Percentiles rank a stretch among this genome's conserved stretches.
phyloP scores from a whole-genome alignment of 306 rosid genomes.

The Vigna hirtella region DNA sequence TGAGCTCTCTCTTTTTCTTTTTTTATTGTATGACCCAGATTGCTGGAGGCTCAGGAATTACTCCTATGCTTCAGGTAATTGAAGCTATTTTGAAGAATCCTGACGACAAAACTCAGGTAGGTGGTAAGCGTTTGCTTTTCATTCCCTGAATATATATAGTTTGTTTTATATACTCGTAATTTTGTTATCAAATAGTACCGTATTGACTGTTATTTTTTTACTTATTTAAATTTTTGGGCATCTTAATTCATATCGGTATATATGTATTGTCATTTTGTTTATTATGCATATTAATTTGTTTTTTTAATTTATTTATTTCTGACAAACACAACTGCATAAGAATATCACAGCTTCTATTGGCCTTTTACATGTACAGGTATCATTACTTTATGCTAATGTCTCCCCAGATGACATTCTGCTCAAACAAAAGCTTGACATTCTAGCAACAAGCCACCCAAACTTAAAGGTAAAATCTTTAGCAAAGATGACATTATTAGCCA shows the following conservation, averaged over 20 bases:
- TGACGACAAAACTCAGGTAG: constrained; percentile 88
- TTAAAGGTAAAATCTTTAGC: constrained; percentile 65
- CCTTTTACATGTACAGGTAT: constrained; percentile 64
- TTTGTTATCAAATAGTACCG: constrained; percentile 16
- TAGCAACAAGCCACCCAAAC: constrained; percentile 88
- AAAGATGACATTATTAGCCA: constrained; percentile 5
- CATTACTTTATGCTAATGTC: constrained; percentile 84
- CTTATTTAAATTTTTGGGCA: constrained; percentile 16
- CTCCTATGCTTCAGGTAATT: constrained; percentile 97
- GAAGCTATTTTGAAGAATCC: constrained; percentile 95
- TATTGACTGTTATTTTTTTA: constrained; percentile 15
- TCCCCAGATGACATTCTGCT: constrained; percentile 96
- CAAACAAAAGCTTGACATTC: constrained; percentile 87
- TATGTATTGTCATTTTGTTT: constrained; percentile 30
- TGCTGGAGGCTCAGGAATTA: constrained; percentile 97
- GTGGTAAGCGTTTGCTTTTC: constrained; percentile 43
- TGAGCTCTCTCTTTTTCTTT: background rate
- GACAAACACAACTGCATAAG: background rate
- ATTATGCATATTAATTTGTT: constrained; percentile 13
- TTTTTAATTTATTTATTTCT: background rate
- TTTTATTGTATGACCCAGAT: constrained; percentile 57
- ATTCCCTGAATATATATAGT: constrained; percentile 17
- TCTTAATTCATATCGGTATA: constrained; percentile 29
- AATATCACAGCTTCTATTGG: constrained; percentile 44
- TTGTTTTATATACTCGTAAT: constrained; percentile 30